Base-by-base conservation (phyloP, 2,329 filamentous ascomycete species). In the Xylaria sp. region DNA sequence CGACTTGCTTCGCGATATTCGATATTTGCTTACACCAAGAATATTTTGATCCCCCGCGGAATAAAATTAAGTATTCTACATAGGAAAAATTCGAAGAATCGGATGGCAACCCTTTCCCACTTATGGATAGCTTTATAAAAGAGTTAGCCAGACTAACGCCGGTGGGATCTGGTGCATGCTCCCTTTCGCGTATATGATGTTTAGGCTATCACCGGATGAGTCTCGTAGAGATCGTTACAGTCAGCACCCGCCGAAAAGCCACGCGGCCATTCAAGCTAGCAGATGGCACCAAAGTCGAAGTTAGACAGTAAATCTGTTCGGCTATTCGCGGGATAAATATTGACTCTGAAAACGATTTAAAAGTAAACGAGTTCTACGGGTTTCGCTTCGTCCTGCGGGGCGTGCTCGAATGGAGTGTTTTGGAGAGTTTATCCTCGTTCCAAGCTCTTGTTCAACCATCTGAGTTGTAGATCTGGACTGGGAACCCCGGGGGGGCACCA, bases 71-170 rank as follows among this genome's bases (percentile, higher is more conserved):
- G 1, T 1, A 17, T 0, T 59, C 51, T 2, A 31, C 29, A 7
- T 60, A 38, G 38, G 19, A 51, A 13, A 27, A 44, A 2, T 59
- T 65, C 33, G 59, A 65, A 0, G 21, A 54, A 15, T 53, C 57
- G 1, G 47, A 52, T 0, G 49, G 41, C 1, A 59, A 60, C 1
- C 48, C 53, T 3, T 38, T 68, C 2, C 68, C 68, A 0, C 60
- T 70, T 0, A 40, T 71, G 17, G 69, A 71, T 25, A 70, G 68
- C 47, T 71, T 71, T 49, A 62, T 70, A 35, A 69, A 68, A 48
- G 69, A 71, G 38, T 71, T 67, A 0, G 62, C 67, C 4, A 47
- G 66, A 0, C 38, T 67, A 1, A 69, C 56, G 0, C 69, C 68
- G 7, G 59, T 65, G 19, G 74, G 63, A 63, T 60, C 62, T 5